Percentiles rank a stretch among this genome's conserved stretches.
Conservation (phyloP, 352 stramenopile species). For the Globisporangium heterothallicum region DNA sequence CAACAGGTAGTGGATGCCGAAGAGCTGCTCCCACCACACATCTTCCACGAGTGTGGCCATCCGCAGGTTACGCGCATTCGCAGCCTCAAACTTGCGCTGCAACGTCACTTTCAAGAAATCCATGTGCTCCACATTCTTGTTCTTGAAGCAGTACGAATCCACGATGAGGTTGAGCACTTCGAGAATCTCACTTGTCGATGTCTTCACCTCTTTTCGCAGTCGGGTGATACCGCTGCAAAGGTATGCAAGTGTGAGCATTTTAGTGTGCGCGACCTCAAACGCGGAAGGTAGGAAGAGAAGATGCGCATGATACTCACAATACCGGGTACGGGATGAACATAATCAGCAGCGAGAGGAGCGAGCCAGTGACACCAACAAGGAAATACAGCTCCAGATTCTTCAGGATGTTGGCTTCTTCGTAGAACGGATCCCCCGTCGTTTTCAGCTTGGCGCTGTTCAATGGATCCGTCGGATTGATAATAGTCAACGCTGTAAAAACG, state of each 20-base stretch:
- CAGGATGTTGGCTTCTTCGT: conserved; percentile 36
- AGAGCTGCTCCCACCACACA: conserved; percentile 52
- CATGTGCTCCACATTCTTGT: conserved; percentile 49
- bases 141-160: conserved; percentile 57
- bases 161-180: conserved; percentile 49
- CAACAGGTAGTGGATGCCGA: conserved; percentile 32
- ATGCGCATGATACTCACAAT: conserved; percentile 28
- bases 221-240: conserved; percentile 24
- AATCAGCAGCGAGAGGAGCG: conserved; percentile 41
- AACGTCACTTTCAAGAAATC: conserved; percentile 41
- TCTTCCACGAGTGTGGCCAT: conserved; percentile 38
- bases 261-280: too few relatives aligned
- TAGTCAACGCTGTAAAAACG: conserved; percentile 36
- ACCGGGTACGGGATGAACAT: conserved; percentile 60
- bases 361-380: conserved; percentile 41
- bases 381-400: conserved; percentile 48
- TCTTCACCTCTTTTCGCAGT: conserved; percentile 22
- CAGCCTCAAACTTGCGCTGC: conserved; percentile 32
- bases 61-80: conserved; percentile 17
- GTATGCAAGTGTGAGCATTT: too few relatives aligned
- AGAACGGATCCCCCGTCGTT: conserved; percentile 23
- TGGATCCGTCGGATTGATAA: conserved; percentile 51
- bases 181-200: conserved; percentile 26
- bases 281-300: too few relatives aligned
- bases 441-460: conserved; percentile 34